Conservation (phyloP, 2,329 filamentous ascomycete species). For the Cladophialophora chaetospira region DNA sequence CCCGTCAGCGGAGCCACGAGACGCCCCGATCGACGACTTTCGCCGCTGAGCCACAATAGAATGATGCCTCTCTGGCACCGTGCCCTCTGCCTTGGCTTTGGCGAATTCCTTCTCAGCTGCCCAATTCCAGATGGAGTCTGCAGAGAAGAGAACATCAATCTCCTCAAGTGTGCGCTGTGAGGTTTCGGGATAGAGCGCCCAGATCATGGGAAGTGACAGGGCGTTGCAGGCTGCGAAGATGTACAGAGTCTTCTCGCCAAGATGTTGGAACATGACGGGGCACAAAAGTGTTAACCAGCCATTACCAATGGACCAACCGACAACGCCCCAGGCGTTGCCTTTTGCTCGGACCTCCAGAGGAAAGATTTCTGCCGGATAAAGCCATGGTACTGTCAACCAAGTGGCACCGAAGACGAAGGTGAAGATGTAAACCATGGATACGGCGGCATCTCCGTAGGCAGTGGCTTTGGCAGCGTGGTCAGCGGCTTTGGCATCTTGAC, state of each 20-base stretch:
- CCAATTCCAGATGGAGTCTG: constrained; percentile 69
- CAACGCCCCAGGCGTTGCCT: constrained; percentile 74
- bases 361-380: constrained; percentile 74
- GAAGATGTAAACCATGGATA: constrained; percentile 65
- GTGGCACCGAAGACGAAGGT: constrained; percentile 66
- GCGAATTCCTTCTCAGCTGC: constrained; percentile 59
- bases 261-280: constrained; percentile 63
- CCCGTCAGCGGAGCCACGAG: neutral
- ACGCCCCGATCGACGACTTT: neutral
- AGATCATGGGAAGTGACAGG: constrained; percentile 68
- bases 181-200: constrained; percentile 73
- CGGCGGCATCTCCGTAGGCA: constrained; percentile 66
- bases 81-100: neutral
- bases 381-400: constrained; percentile 60
- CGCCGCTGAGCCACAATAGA: neutral
- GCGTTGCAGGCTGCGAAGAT: constrained; percentile 71
- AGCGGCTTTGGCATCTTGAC: constrained; percentile 48
- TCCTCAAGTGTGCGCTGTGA: constrained; percentile 74
- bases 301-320: constrained; percentile 76
- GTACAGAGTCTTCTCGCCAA: constrained; percentile 72
- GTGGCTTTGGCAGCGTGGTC: constrained; percentile 51
- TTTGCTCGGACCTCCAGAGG: constrained; percentile 70
- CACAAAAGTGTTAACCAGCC: constrained; percentile 60
- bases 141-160: constrained; percentile 72
- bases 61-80: neutral